phyloP scores from a whole-genome alignment of 2,329 filamentous ascomycete species.

The Botrytis deweyae region DNA sequence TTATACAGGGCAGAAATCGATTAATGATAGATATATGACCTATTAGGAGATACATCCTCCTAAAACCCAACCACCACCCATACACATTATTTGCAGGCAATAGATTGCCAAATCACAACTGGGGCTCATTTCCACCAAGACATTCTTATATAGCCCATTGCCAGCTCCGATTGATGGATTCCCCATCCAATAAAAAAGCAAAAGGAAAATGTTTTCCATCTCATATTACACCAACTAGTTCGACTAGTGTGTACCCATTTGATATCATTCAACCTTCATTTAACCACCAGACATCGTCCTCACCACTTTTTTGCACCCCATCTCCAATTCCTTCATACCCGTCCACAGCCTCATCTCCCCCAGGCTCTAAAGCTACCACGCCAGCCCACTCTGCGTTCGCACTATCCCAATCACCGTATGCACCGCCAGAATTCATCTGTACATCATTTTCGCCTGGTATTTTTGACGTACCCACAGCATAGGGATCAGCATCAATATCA shows the following conservation, averaged over 20 bases:
- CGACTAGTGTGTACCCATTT: no score
- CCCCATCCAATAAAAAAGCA: no score
- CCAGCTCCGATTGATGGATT: neutral
- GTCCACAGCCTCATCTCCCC: neutral
- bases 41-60: no score
- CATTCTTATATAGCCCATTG: neutral
- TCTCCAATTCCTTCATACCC: neutral
- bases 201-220: neutral
- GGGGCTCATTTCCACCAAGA: no score
- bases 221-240: neutral
- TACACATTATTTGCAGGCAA: neutral
- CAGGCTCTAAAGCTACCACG: neutral
- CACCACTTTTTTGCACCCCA: neutral
- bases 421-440: neutral
- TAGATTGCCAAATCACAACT: neutral
- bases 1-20: neutral
- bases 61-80: neutral
- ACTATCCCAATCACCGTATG: neutral
- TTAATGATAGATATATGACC: neutral
- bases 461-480: neutral
- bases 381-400: neutral
- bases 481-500: neutral
- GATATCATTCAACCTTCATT: neutral
- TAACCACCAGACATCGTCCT: constrained; percentile 7
- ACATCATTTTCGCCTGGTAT: neutral